These are phyloP conservation scores for Rhizophagus clarus DNA, from an alignment of 192 early-diverging fungal species.

Conservation along the genomic window DNA sequence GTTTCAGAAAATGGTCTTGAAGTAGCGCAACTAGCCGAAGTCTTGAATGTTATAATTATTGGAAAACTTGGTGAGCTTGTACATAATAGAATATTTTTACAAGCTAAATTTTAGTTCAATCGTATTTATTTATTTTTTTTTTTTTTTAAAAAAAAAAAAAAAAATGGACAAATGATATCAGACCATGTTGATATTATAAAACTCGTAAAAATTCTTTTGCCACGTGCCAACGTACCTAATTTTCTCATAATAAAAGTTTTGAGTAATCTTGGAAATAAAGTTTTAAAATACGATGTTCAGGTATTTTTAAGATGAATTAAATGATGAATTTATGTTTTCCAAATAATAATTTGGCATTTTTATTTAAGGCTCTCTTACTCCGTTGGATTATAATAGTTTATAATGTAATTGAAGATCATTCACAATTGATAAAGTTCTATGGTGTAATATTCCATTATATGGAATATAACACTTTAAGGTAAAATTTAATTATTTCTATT, in stretches of 20 bases:
- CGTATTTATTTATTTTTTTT: background rate
- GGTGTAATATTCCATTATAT: slow-evolving; percentile 57
- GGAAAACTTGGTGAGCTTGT: slow-evolving; percentile 37
- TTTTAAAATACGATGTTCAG: slow-evolving; percentile 35
- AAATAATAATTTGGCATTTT: background rate
- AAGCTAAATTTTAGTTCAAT: background rate
- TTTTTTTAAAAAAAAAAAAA: background rate
- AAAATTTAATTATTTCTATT: background rate
- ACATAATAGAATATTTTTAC: background rate
- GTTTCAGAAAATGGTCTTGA: slow-evolving; percentile 38
- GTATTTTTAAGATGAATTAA: background rate
- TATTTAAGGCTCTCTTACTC: slow-evolving; percentile 41
- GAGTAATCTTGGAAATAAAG: slow-evolving; percentile 35
- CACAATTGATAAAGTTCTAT: slow-evolving; percentile 47
- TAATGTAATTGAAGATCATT: slow-evolving; percentile 48
- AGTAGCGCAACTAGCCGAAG: slow-evolving; percentile 29
- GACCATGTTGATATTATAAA: slow-evolving; percentile 39
- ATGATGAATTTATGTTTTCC: background rate
- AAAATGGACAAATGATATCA: slow-evolving; percentile 1
- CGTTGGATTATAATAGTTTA: slow-evolving; percentile 53
- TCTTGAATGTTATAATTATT: slow-evolving; percentile 39
- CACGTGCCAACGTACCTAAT: slow-evolving; percentile 40
- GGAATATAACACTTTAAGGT: slow-evolving; percentile 47
- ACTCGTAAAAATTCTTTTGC: slow-evolving; percentile 43
- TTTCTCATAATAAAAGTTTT: slow-evolving; percentile 37